Evolutionary conservation across 495 filamentous ascomycete species (phyloP).

Genomic region (Achaetomiella virescens): DNA sequence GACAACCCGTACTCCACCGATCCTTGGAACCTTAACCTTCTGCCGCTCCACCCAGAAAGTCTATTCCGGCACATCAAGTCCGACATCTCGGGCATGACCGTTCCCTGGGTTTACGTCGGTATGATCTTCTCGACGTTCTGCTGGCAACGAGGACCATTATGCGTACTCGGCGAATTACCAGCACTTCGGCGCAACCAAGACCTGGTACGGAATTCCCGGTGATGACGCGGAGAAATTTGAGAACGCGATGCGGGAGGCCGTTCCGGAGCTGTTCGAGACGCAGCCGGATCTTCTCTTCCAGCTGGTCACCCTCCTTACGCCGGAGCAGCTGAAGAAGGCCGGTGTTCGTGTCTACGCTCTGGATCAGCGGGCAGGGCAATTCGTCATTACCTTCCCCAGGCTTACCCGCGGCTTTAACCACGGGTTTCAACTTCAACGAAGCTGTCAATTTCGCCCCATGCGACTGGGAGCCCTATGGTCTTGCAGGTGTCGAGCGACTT

Average conservation of each 20-base stretch:
- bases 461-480: constrained; percentile 96
- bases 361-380: constrained; percentile 91
- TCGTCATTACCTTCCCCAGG: constrained; percentile 90
- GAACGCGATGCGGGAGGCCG: constrained; percentile 86
- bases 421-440: constrained; percentile 98
- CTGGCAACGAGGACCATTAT: constrained; percentile 99
- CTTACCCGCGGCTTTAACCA: constrained; percentile 93
- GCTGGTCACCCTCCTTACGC: constrained; percentile 87
- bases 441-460: constrained; percentile 94
- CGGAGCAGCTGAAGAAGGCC: constrained; percentile 89
- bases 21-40: constrained; percentile 93
- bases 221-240: constrained; percentile 93
- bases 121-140: constrained; percentile 99
- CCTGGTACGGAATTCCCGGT: constrained; percentile 97
- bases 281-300: constrained; percentile 97
- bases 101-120: constrained; percentile 99
- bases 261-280: constrained; percentile 93
- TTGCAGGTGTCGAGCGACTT: constrained; percentile 76
- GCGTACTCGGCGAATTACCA: constrained; percentile 98
- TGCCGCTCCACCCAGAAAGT: constrained; percentile 86
- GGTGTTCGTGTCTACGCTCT: constrained; percentile 89
- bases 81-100: constrained; percentile 99
- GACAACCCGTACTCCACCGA: constrained; percentile 78
- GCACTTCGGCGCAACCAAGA: constrained; percentile 97
- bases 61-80: constrained; percentile 96